A percentile compares a stretch with the other conserved stretches of the same genome.
phyloP scores from a whole-genome alignment of 2,329 filamentous ascomycete genomes.

The Tolypocladium cylindrosporum region DNA sequence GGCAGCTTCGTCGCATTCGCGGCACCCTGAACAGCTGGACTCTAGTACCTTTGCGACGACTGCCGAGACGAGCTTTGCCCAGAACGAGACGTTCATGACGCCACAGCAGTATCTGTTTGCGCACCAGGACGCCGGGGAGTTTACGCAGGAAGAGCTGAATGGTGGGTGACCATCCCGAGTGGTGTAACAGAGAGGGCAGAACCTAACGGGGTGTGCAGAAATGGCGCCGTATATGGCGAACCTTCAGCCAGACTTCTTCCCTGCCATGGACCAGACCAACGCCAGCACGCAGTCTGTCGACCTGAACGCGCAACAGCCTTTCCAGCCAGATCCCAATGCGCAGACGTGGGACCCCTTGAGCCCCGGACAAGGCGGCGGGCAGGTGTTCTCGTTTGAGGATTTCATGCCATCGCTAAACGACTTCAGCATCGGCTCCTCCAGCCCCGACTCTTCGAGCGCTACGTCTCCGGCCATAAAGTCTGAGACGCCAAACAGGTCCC shows the following conservation, averaged over 20 bases:
- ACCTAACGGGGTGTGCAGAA: conserved; percentile 10
- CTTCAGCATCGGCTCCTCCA: conserved; percentile 6
- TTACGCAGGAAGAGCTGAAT: conserved; percentile 16
- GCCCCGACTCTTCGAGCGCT: conserved; percentile 18
- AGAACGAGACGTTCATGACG: conserved; percentile 21
- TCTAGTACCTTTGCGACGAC: conserved; percentile 14
- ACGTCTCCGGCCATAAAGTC: conserved; percentile 17
- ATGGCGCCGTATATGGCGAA: conserved; percentile 18
- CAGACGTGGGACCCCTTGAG: conserved; percentile 33
- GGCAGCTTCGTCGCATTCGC: conserved; percentile 20
- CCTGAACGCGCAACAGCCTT: conserved; percentile 26
- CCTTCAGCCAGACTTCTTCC: conserved; percentile 21
- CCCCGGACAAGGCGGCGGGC: conserved; percentile 17
- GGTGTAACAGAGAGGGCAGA: not conserved
- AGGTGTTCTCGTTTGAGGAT: conserved; percentile 28
- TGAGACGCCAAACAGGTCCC: conserved; percentile 16
- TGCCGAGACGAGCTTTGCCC: conserved; percentile 19
- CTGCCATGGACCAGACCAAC: conserved; percentile 12
- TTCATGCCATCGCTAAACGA: conserved; percentile 21
- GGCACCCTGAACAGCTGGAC: conserved; percentile 16
- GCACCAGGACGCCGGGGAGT: conserved; percentile 14
- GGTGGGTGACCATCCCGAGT: conserved; percentile 13
- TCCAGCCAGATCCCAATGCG: conserved; percentile 22
- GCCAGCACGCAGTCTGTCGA: conserved; percentile 10
- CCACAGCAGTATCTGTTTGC: conserved; percentile 29